These are phyloP conservation scores for Aspergillus chevalieri DNA, from an alignment of 2,329 filamentous ascomycete species.

Conservation along the genomic window DNA sequence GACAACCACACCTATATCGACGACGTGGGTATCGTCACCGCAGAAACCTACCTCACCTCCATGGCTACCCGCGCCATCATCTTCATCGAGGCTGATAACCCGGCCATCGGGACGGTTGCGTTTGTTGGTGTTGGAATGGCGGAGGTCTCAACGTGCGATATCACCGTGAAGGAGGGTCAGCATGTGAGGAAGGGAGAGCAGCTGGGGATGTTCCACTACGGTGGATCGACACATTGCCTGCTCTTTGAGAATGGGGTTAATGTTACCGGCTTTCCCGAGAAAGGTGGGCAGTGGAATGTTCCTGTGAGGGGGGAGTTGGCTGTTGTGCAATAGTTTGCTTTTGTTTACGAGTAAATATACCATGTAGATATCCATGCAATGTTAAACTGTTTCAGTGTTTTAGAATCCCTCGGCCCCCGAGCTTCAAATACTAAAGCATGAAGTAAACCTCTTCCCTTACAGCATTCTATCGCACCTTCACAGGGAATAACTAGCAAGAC, in stretches of 20 bases:
- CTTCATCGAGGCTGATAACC: conserved; percentile 63
- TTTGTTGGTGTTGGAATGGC: conserved; percentile 69
- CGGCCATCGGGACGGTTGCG: conserved; percentile 59
- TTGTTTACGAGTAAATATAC: neutral
- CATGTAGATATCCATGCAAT: neutral
- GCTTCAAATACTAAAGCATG: too few relatives aligned
- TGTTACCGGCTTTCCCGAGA: conserved; percentile 19
- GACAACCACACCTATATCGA: conserved; percentile 19
- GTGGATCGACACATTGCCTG: conserved; percentile 62
- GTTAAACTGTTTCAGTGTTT: neutral
- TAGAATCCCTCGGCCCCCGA: too few relatives aligned
- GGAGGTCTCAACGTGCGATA: conserved; percentile 66
- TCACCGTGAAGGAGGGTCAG: conserved; percentile 61
- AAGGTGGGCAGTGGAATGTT: conserved; percentile 16
- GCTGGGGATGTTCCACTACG: conserved; percentile 72
- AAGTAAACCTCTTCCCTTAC: too few relatives aligned
- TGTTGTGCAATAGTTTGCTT: conserved; percentile 1
- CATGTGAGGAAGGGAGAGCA: conserved; percentile 62
- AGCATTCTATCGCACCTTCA: too few relatives aligned
- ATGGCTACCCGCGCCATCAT: conserved; percentile 63
- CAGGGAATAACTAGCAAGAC: too few relatives aligned
- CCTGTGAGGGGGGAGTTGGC: conserved; percentile 19
- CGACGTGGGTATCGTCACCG: conserved; percentile 21
- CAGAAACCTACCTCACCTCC: conserved; percentile 60
- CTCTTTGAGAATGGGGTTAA: conserved; percentile 46